A percentile compares a stretch with the other conserved stretches of the same genome.
Evolutionary conservation across 768 basidiomycete species (phyloP).

Genomic region (Boletus speciosus): DNA sequence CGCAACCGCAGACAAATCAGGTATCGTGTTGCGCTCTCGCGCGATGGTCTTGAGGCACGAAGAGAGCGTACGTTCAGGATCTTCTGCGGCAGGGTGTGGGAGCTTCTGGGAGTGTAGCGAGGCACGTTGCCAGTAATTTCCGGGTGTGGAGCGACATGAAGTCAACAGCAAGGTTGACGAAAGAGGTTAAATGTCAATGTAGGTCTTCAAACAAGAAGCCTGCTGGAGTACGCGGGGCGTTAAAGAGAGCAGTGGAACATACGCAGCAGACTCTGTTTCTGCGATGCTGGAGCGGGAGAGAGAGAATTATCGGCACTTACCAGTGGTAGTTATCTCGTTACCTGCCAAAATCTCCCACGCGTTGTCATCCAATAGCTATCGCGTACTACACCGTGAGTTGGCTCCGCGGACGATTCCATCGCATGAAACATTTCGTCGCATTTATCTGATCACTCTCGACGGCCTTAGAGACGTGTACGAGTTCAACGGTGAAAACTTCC

Average conservation of each 20-base stretch:
- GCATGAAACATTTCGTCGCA: neutral
- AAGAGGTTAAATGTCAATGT: neutral
- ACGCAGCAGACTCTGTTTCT: constrained; percentile 61
- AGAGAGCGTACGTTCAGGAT: constrained; percentile 86
- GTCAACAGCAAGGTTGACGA: neutral
- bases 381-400: neutral
- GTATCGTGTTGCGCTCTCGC: constrained; percentile 74
- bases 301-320: constrained; percentile 44
- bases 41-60: constrained; percentile 70
- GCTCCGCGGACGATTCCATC: neutral
- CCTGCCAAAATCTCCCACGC: no score
- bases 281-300: constrained; percentile 68
- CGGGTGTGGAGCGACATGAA: constrained; percentile 54
- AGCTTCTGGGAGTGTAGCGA: constrained; percentile 48
- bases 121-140: constrained; percentile 79
- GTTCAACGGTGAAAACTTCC: neutral
- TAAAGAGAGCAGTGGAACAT: constrained; percentile 50
- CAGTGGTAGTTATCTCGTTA: no score
- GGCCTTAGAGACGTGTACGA: no score
- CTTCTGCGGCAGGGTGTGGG: constrained; percentile 71
- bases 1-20: constrained; percentile 40
- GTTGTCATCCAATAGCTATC: no score
- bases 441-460: neutral
- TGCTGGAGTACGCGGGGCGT: constrained; percentile 68
- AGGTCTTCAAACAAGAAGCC: constrained; percentile 98